phyloP scores from a whole-genome alignment of 2,329 filamentous ascomycete genomes.

The Fusarium heterosporum region DNA sequence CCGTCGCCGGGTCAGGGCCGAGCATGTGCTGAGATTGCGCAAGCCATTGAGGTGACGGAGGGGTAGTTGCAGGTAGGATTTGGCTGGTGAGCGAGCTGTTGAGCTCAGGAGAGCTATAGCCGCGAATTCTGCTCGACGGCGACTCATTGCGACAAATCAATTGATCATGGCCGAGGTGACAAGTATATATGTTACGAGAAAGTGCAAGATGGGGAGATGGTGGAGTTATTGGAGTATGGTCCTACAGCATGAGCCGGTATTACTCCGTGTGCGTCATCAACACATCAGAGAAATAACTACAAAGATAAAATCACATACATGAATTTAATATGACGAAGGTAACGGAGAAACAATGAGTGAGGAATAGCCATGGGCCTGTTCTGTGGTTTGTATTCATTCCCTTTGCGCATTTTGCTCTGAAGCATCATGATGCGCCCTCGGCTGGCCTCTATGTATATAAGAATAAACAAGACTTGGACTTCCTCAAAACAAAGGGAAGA shows the following conservation, averaged over 20 bases:
- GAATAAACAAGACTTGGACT: conserved; percentile 36
- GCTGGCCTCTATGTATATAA: conserved; percentile 45
- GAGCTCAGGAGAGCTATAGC: conserved; percentile 46
- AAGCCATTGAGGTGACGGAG: conserved; percentile 35
- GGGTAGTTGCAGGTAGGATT: conserved; percentile 1
- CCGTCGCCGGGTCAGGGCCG: conserved; percentile 22
- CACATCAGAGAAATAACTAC: conserved; percentile 1
- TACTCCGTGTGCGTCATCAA: conserved; percentile 38
- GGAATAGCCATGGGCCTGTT: conserved; percentile 35
- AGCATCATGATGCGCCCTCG: conserved; percentile 39
- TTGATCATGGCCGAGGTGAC: conserved; percentile 45
- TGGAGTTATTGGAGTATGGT: conserved; percentile 30
- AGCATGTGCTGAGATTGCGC: conserved; percentile 28
- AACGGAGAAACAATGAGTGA: conserved; percentile 6
- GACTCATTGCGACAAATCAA: conserved; percentile 48
- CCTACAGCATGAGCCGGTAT: conserved; percentile 35
- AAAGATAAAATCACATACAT: not conserved
- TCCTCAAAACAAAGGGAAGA: conserved; percentile 15
- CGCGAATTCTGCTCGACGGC: conserved; percentile 45
- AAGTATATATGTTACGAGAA: conserved; percentile 19
- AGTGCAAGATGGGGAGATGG: conserved; percentile 29
- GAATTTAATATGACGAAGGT: conserved; percentile 1
- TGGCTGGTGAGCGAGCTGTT: conserved; percentile 24
- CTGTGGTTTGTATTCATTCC: conserved; percentile 42
- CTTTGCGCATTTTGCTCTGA: conserved; percentile 32